phyloP scores from a whole-genome alignment of 148 eudicot genomes.

The Amaranthus cruentus region DNA sequence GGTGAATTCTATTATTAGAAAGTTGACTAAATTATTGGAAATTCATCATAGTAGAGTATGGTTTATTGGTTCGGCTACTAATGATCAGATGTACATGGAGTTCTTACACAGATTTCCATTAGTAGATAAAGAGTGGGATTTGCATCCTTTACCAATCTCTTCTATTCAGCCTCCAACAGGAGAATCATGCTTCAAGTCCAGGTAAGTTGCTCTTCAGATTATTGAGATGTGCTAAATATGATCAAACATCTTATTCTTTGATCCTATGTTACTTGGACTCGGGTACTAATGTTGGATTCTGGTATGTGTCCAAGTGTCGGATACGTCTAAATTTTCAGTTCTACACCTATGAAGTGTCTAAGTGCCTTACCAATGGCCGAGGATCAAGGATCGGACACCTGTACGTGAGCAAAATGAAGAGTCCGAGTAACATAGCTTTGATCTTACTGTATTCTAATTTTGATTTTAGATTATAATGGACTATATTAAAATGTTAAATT shows the following conservation, averaged over 20 bases:
- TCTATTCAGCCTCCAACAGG: conserved; percentile 40
- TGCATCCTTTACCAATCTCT: conserved; percentile 61
- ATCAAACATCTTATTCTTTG: neutral
- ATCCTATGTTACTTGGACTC: neutral
- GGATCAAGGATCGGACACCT: too few relatives aligned
- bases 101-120: conserved; percentile 54
- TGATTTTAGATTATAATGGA: too few relatives aligned
- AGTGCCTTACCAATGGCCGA: too few relatives aligned
- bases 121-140: conserved; percentile 63
- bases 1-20: conserved; percentile 38
- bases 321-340: too few relatives aligned
- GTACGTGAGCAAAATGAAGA: too few relatives aligned
- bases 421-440: too few relatives aligned
- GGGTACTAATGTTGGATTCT: too few relatives aligned
- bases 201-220: conserved; percentile 26
- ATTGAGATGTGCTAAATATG: neutral
- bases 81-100: conserved; percentile 56
- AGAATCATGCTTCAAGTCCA: conserved; percentile 52
- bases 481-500: too few relatives aligned
- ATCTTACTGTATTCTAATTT: too few relatives aligned
- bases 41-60: conserved; percentile 45
- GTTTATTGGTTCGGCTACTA: conserved; percentile 57
- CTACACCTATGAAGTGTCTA: too few relatives aligned
- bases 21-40: conserved; percentile 42
- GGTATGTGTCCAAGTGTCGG: too few relatives aligned